Conservation (phyloP, 805 yeast species). For the Cyberlindnera japonica region DNA sequence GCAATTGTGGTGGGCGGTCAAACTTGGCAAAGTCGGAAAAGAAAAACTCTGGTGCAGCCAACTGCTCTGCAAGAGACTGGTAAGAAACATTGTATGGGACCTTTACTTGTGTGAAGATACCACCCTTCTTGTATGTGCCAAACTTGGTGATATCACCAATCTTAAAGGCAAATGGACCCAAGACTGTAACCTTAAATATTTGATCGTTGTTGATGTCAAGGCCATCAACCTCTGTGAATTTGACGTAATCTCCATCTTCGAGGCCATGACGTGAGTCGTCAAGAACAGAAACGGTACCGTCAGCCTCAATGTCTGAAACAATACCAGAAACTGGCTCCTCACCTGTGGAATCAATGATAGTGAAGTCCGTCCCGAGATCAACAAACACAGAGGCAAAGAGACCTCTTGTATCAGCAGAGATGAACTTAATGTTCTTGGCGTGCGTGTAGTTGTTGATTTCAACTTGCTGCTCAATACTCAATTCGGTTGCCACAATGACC, state of each 20-base stretch:
- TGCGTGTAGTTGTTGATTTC: constrained; percentile 76
- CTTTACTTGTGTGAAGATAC: constrained; percentile 89
- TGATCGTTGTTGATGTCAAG: constrained; percentile 72
- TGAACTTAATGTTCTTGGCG: constrained; percentile 66
- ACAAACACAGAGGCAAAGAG: constrained; percentile 85
- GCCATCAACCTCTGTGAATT: constrained; percentile 83
- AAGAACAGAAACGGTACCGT: constrained; percentile 91
- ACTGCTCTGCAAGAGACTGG: constrained; percentile 59
- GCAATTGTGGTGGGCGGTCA: constrained; percentile 87
- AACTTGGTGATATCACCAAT: constrained; percentile 51
- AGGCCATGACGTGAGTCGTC: constrained; percentile 92
- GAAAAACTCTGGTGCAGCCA: constrained; percentile 72
- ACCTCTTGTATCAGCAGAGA: constrained; percentile 81
- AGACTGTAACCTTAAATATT: constrained; percentile 71
- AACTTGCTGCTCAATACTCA: constrained; percentile 68
- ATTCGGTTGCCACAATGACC: constrained; percentile 81
- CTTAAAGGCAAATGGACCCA: constrained; percentile 93
- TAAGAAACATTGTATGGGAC: constrained; percentile 65
- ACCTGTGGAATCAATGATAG: constrained; percentile 82
- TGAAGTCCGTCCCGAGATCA: constrained; percentile 81
- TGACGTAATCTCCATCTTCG: constrained; percentile 87
- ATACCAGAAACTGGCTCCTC: constrained; percentile 89
- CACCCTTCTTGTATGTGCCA: constrained; percentile 76
- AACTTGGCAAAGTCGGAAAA: constrained; percentile 91
- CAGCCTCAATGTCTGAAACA: constrained; percentile 79